These are phyloP conservation scores for Fraxinus floribunda DNA, from an alignment of 305 asterid species.

Conservation along the genomic window DNA sequence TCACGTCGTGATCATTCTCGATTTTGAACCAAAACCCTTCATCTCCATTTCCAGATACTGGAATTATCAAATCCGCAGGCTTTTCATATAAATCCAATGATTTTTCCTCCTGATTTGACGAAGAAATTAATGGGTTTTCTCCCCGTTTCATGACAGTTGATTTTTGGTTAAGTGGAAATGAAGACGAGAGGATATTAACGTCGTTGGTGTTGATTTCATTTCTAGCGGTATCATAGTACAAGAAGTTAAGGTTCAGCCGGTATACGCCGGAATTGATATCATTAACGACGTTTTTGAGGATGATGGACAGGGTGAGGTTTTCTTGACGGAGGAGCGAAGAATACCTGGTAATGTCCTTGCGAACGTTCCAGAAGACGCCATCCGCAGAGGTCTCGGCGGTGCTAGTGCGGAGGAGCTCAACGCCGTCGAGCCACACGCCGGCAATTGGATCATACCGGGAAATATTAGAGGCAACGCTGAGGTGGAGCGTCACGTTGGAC, in stretches of 20 bases:
- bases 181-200: not conserved
- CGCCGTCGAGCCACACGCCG: slow-evolving; percentile 74
- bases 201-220: not conserved
- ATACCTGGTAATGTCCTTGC: slow-evolving; percentile 29
- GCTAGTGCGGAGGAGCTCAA: slow-evolving; percentile 78
- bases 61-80: slow-evolving; percentile 79
- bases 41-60: slow-evolving; percentile 51
- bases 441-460: slow-evolving; percentile 68
- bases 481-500: slow-evolving; percentile 57
- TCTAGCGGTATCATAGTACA: slow-evolving; percentile 39
- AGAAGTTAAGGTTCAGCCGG: slow-evolving; percentile 51
- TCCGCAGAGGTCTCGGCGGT: slow-evolving; percentile 60
- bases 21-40: slow-evolving; percentile 71
- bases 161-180: slow-evolving; percentile 5
- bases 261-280: slow-evolving; percentile 56
- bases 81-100: slow-evolving; percentile 37
- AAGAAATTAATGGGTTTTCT: not conserved
- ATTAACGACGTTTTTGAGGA: slow-evolving; percentile 75
- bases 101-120: not conserved
- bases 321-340: slow-evolving; percentile 48
- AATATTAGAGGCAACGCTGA: slow-evolving; percentile 58
- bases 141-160: not conserved
- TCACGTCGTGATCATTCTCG: slow-evolving; percentile 41
- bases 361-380: slow-evolving; percentile 1
- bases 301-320: slow-evolving; percentile 54